These are phyloP conservation scores for Gossypium longicalyx DNA, from an alignment of 345 rosid genomes.

Conservation along the genomic window DNA sequence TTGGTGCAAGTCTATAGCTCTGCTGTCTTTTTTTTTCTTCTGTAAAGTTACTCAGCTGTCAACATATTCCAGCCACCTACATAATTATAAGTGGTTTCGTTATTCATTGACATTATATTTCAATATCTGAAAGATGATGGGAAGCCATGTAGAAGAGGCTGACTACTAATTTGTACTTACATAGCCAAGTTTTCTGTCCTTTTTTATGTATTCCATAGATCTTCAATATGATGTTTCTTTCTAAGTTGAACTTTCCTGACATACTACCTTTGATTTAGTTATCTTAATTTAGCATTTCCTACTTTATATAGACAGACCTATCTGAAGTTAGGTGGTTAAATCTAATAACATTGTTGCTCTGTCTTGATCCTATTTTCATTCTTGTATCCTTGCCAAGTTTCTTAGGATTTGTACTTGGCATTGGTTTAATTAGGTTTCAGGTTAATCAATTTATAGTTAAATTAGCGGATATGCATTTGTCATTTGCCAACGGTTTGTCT, in stretches of 20 bases:
- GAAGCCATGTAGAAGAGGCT: constrained; percentile 28
- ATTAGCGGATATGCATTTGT: not conserved
- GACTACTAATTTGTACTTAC: constrained; percentile 26
- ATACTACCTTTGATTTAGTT: constrained; percentile 16
- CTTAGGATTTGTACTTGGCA: not conserved
- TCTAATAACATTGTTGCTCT: not conserved
- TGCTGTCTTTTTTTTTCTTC: not conserved
- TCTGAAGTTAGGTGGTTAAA: constrained; percentile 1
- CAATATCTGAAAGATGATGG: constrained; percentile 24
- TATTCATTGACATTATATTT: constrained; percentile 17
- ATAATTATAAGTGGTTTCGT: constrained; percentile 11
- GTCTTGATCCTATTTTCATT: constrained; percentile 1
- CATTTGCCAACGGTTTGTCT: constrained; percentile 2
- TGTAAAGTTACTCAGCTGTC: not conserved
- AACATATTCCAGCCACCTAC: not conserved
- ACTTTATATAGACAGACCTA: constrained; percentile 1
- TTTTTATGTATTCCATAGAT: constrained; percentile 31
- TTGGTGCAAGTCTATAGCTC: not conserved
- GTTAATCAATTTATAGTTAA: constrained; percentile 2
- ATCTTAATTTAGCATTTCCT: constrained; percentile 11
- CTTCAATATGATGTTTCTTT: constrained; percentile 17
- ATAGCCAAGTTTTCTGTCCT: constrained; percentile 56
- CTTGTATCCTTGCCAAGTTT: not conserved
- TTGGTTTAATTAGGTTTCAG: constrained; percentile 3
- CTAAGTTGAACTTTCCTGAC: constrained; percentile 20